Base-by-base conservation (phyloP, 2,329 filamentous ascomycete genomes). In the Raffaelea ambrosiae region DNA sequence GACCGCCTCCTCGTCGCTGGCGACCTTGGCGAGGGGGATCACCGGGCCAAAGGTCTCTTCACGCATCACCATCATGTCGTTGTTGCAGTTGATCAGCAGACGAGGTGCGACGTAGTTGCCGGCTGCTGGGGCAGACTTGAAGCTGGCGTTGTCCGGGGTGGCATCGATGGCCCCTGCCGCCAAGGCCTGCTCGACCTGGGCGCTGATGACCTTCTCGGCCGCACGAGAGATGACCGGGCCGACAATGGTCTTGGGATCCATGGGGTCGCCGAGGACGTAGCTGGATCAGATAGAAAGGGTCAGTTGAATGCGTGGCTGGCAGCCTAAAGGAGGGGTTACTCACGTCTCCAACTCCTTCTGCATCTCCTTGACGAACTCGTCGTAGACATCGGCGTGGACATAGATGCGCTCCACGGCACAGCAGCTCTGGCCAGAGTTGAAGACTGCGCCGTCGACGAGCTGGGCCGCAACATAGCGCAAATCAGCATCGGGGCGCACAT, bases 361-460 rank as follows among this genome's bases (percentile, higher is more conserved):
- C 13, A 88, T 74, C 5, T 85, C 87, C 45, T 79, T 73, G 45
- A 96, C 74, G 59, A 97, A 96, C 13, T 78, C 69, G 59, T 95
- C 88, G 63, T 96, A 82, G 44, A 97, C 79, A 57, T 79, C 82
- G 60, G 86, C 84, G 59, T 93, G 82, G 4, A 97, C 90, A 59
- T 97, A 97, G 19, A 97, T 81, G 29, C 91, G 77, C 69, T 97
- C 91, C 47, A 97, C 74, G 21, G 88, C 86, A 67, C 91, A 97
- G 73, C 91, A 97, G 63, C 88, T 95, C 71, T 97, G 91, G 16
- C 91, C 91, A 44, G 90, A 95, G 70, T 97, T 97, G 75, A 97
- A 97, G 49, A 97, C 74, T n/a, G 89, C 84, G 18, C 91, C 91
- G 58, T 97, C 91, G 14, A 97, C 88, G 58, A 97, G 91, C 67